phyloP scores from a whole-genome alignment of 305 asterid genomes.

The Euphrasia arctica region DNA sequence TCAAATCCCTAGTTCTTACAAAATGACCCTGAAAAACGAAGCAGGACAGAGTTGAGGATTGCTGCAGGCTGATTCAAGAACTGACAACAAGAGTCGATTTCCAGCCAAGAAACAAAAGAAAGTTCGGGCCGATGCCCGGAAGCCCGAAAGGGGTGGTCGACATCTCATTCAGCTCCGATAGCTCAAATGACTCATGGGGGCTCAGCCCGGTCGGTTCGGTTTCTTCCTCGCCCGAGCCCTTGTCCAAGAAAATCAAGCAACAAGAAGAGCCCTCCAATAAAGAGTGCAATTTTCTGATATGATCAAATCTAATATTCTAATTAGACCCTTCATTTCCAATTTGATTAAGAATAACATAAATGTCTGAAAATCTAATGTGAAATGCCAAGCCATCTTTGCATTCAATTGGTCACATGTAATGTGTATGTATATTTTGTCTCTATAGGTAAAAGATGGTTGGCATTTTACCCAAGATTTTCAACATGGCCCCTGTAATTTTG shows the following conservation, averaged over 20 bases:
- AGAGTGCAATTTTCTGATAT: constrained; percentile 1
- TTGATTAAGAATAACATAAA: constrained; percentile 14
- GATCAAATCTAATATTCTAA: constrained; percentile 26
- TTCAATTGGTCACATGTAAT: background rate
- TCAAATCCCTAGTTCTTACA: background rate
- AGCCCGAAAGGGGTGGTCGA: constrained; percentile 83
- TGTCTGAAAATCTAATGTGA: constrained; percentile 22
- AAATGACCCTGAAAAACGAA: background rate
- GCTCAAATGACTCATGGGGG: constrained; percentile 57
- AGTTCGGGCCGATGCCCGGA: constrained; percentile 45
- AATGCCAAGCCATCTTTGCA: constrained; percentile 59
- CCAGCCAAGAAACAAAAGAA: constrained; percentile 48
- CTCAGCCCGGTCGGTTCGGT: constrained; percentile 37
- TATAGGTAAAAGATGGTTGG: no score
- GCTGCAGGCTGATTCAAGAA: constrained; percentile 53
- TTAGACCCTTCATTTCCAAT: background rate
- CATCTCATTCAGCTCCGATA: constrained; percentile 54
- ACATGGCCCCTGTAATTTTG: no score
- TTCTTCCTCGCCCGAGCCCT: constrained; percentile 64
- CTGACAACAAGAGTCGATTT: constrained; percentile 39
- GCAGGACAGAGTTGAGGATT: constrained; percentile 75
- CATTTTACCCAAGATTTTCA: no score
- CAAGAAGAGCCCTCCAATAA: constrained; percentile 33
- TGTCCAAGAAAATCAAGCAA: constrained; percentile 45
- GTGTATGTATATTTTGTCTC: no score